These are phyloP conservation scores for Orbilia blumenaviensis DNA, from an alignment of 2,329 filamentous ascomycete species.

Conservation along the genomic window DNA sequence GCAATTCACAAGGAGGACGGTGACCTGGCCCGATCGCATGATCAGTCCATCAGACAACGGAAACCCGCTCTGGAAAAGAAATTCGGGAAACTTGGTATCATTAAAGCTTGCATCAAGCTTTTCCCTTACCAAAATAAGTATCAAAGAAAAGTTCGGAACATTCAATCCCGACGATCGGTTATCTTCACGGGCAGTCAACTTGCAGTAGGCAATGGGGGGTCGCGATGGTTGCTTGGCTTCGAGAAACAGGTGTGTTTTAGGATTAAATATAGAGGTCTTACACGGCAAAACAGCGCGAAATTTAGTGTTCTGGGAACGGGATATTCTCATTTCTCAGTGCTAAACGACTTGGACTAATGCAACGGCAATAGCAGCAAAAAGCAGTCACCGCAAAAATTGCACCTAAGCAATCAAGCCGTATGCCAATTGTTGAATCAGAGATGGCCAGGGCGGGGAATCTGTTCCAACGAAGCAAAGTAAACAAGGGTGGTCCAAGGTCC, in stretches of 20 bases:
- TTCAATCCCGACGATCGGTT: neutral
- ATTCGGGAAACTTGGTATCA: neutral
- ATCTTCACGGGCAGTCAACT: neutral
- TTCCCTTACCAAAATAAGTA: neutral
- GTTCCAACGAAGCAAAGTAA: neutral
- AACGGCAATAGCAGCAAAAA: neutral
- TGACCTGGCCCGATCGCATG: neutral
- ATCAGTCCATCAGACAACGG: neutral
- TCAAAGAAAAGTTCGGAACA: neutral
- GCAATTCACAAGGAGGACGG: neutral
- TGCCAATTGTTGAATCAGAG: neutral
- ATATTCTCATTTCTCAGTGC: neutral
- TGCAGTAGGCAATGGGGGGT: neutral
- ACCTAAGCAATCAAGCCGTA: no score
- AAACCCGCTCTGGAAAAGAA: neutral
- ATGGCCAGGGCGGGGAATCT: neutral
- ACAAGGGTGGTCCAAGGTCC: neutral
- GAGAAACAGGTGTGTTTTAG: neutral
- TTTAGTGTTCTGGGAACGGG: neutral
- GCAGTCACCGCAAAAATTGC: no score
- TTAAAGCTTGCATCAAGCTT: neutral
- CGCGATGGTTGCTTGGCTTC: neutral
- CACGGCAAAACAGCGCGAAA: no score
- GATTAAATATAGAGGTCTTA: neutral
- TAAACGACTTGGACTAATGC: neutral